Conservation (phyloP, 495 filamentous ascomycete species). For the Hypoxylon rickii region DNA sequence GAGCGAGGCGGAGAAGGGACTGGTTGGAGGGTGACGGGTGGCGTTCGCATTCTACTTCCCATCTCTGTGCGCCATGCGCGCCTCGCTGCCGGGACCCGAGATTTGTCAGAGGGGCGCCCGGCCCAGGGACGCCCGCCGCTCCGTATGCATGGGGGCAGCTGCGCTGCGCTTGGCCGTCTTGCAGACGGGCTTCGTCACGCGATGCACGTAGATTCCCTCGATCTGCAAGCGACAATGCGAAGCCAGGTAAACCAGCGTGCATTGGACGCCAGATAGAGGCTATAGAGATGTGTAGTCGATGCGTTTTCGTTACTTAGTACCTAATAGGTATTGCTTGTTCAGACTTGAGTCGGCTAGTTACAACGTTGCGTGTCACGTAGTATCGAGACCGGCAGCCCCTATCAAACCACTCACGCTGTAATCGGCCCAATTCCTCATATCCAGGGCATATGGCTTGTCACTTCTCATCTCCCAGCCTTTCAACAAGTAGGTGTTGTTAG, state of each 20-base stretch:
- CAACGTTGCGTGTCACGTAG: conserved; percentile 1
- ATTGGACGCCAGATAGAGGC: not conserved
- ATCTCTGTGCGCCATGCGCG: too few relatives aligned
- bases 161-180: not conserved
- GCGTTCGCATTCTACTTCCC: not conserved
- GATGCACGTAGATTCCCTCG: not conserved
- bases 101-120: too few relatives aligned
- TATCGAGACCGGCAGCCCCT: not conserved
- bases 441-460: not conserved
- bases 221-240: too few relatives aligned
- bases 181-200: not conserved
- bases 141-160: not conserved
- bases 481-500: too few relatives aligned
- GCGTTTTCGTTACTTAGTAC: too few relatives aligned
- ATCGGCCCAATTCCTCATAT: not conserved
- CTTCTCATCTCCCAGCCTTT: not conserved
- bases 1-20: not conserved
- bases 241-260: too few relatives aligned
- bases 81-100: too few relatives aligned
- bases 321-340: too few relatives aligned
- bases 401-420: not conserved
- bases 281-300: too few relatives aligned
- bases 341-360: not conserved
- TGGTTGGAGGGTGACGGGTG: not conserved
- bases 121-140: too few relatives aligned